Base-by-base conservation (phyloP, 768 basidiomycete species). In the Hypsizygus marmoreus region DNA sequence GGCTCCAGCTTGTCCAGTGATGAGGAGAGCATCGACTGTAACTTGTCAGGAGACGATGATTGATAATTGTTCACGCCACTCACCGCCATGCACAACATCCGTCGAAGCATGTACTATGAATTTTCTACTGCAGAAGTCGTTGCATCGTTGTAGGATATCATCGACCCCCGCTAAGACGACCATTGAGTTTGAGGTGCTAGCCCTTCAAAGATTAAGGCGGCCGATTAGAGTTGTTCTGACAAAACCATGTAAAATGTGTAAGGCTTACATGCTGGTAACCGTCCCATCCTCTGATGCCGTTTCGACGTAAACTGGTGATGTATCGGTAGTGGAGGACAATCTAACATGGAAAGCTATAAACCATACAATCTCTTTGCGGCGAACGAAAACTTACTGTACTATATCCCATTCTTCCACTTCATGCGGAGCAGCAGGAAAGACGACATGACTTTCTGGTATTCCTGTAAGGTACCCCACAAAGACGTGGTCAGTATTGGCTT, bases 1-100 rank as follows among this genome's bases (percentile, higher is more conserved):
- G 0, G 84, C 78, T 1, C 94, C 92, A 16, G 79, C 71, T 11
- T 84, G 76, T 0, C 94, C 94, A 1, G 85, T 86, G 6, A 97
- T 60, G 5, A 97, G 74, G 22, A 91, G 69, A 2, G 79, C 80
- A 28, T 86, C 77, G 12, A 86, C 88, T 90, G n/a, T n/a, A n/a
- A n/a, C n/a, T n/a, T n/a, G n/a, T n/a, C n/a, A n/a, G n/a, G n/a
- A n/a, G n/a, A n/a, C n/a, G n/a, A 8, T 33, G 32, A 26, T 24
- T 37, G 33, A 40, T n/a, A n/a, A n/a, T n/a, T n/a, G n/a, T n/a
- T n/a, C n/a, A 20, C n/a, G 10, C 20, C 11, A 56, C 77, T 37
- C 54, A 86, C 86, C 75, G 51, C 85, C 86, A 40, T 68, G 70
- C 3, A 83, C 71, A 25, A 75, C 69, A 20, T 70, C 61, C 30